Percentiles rank a stretch among this genome's conserved stretches.
Evolutionary conservation across 768 basidiomycete species (phyloP).

Genomic region (Pleurotus citrinopileatus): DNA sequence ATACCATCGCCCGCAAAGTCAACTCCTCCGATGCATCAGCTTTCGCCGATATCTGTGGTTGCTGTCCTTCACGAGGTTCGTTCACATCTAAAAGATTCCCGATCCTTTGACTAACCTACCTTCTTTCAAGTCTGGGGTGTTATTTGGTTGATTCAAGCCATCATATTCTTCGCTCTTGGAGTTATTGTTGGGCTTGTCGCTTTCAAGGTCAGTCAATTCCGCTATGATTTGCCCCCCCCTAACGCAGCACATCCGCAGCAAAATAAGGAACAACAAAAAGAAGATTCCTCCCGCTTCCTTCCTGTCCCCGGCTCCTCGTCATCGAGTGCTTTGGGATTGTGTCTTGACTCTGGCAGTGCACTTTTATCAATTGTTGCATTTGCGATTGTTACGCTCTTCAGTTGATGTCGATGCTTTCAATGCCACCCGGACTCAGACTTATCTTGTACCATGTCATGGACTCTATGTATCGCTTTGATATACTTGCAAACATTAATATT

Average conservation of each 20-base stretch:
- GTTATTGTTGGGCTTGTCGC: constrained; percentile 74
- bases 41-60: constrained; percentile 83
- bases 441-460: not conserved
- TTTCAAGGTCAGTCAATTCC: constrained; percentile 65
- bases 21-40: constrained; percentile 86
- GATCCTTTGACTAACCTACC: constrained; percentile 8
- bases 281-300: constrained; percentile 53
- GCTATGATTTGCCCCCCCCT: not conserved
- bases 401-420: not conserved
- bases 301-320: constrained; percentile 49
- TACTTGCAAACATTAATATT: too few relatives aligned
- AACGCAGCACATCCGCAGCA: constrained; percentile 52
- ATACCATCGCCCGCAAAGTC: constrained; percentile 80
- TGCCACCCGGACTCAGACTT: not conserved
- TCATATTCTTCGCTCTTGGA: constrained; percentile 72
- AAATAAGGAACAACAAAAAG: constrained; percentile 37
- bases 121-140: constrained; percentile 76
- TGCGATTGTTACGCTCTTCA: not conserved
- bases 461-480: not conserved
- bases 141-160: constrained; percentile 78
- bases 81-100: not conserved
- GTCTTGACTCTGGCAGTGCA: not conserved
- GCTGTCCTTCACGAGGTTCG: constrained; percentile 76
- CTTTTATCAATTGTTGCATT: constrained; percentile 1
- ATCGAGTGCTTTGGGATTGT: not conserved